Percentiles rank a stretch among this genome's conserved stretches.
Evolutionary conservation across 2,329 filamentous ascomycete species (phyloP).

Genomic region (Teratosphaeria viscida): DNA sequence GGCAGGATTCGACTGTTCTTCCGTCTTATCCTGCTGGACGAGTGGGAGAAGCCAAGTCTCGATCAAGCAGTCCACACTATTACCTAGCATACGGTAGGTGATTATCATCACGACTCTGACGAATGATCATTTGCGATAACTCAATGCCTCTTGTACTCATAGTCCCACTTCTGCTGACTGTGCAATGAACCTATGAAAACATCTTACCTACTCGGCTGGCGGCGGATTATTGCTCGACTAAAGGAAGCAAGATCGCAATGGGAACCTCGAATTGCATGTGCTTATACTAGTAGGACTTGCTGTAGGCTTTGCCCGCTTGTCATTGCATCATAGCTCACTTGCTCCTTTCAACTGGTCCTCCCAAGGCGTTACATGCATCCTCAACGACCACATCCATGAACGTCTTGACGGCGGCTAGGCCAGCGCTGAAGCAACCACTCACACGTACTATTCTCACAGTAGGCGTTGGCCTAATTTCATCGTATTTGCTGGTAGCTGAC

Average conservation of each 20-base stretch:
- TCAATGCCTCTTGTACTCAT: too few relatives aligned
- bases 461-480: conserved; percentile 10
- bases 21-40: too few relatives aligned
- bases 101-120: too few relatives aligned
- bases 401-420: conserved; percentile 7
- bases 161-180: too few relatives aligned
- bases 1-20: too few relatives aligned
- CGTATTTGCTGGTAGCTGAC: conserved; percentile 14
- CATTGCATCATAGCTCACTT: background rate
- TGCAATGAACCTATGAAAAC: too few relatives aligned
- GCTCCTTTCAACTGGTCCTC: background rate
- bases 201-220: too few relatives aligned
- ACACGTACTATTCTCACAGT: conserved; percentile 12
- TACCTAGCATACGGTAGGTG: too few relatives aligned
- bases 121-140: too few relatives aligned
- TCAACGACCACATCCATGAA: conserved; percentile 9
- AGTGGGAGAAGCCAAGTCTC: too few relatives aligned
- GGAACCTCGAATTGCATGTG: background rate
- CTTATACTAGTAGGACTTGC: background rate
- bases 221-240: too few relatives aligned
- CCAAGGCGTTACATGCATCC: background rate
- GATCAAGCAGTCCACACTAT: too few relatives aligned
- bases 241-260: background rate
- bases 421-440: conserved; percentile 9
- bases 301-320: background rate